Base-by-base conservation (phyloP, 192 early-diverging fungal genomes). In the Gaertneriomyces semiglobifer region DNA sequence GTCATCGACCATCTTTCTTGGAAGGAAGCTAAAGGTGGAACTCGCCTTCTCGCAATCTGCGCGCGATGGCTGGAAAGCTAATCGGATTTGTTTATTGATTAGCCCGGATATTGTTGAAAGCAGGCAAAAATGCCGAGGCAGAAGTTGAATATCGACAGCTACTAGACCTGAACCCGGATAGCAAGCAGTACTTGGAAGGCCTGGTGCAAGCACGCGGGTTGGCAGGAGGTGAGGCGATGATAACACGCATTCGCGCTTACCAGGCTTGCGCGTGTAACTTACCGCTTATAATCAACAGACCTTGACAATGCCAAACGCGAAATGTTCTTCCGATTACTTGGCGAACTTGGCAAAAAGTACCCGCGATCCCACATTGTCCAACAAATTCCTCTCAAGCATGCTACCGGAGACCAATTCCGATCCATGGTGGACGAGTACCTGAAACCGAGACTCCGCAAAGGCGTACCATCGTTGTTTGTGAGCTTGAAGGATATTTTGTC, bases 391-490 rank as follows among this genome's bases (percentile, higher is more conserved):
- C 82, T 98, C 5, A 80, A 85, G 6, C 91, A 86, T 69, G 85
- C 88, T 45, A 74, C 76, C 4, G 50, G 77, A 19, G 71, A 77
- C 12, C 19, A 52, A 38, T 85, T 85, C 57, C 57, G 59, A 0
- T 18, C n/a, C 19, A 45, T 84, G 53, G 82, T 86, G 12, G 90
- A 91, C 53, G 73, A 70, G 20, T 88, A 90, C 60, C 74, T 92
- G 19, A 84, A 86, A 50, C 78, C 73, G 33, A 85, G 86, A 46
- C 85, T 98, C 67, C 84, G 89, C 65, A 95, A 95, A 77, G 93
- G 94, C 44, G 92, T 98, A 14, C 94, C 94, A 6, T 98, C 96
- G 3, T 74, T 96, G 45, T 97, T 98, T 68, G 84, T 86, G 50
- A 88, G 84, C 68, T 69, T 94, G 63, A 92, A 90, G 76, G 80